Conservation (phyloP, 768 basidiomycete genomes). For the Boletus rex-veris region DNA sequence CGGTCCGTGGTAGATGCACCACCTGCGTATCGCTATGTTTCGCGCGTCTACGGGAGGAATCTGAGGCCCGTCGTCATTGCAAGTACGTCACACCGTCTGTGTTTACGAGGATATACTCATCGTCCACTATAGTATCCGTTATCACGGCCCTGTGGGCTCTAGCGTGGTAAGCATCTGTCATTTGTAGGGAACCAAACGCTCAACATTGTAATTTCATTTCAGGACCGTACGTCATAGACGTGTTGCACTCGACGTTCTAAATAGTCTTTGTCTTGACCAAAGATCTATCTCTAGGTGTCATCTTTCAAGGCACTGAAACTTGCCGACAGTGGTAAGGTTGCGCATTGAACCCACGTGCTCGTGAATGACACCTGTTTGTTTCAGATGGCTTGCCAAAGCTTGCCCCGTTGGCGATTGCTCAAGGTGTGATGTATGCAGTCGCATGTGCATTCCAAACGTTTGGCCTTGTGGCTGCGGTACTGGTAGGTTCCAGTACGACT, state of each 20-base stretch:
- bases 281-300: constrained; percentile 44
- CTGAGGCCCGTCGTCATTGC: constrained; percentile 58
- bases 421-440: constrained; percentile 56
- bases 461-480: constrained; percentile 48
- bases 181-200: not conserved
- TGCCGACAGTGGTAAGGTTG: constrained; percentile 46
- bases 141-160: constrained; percentile 58
- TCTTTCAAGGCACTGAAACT: constrained; percentile 53
- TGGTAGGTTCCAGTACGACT: constrained; percentile 38
- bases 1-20: constrained; percentile 32
- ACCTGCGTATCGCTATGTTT: constrained; percentile 60
- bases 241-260: not conserved
- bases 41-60: constrained; percentile 51
- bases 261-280: not conserved
- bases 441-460: constrained; percentile 51
- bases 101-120: not conserved
- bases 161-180: constrained; percentile 48
- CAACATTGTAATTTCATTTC: not conserved
- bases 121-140: constrained; percentile 32
- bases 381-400: constrained; percentile 45
- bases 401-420: constrained; percentile 51
- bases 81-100: constrained; percentile 33
- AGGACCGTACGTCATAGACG: constrained; percentile 23
- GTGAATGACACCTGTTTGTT: not conserved
- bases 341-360: not conserved